Conservation (phyloP, 352 stramenopile species). For the Sclerospora graminicola region DNA sequence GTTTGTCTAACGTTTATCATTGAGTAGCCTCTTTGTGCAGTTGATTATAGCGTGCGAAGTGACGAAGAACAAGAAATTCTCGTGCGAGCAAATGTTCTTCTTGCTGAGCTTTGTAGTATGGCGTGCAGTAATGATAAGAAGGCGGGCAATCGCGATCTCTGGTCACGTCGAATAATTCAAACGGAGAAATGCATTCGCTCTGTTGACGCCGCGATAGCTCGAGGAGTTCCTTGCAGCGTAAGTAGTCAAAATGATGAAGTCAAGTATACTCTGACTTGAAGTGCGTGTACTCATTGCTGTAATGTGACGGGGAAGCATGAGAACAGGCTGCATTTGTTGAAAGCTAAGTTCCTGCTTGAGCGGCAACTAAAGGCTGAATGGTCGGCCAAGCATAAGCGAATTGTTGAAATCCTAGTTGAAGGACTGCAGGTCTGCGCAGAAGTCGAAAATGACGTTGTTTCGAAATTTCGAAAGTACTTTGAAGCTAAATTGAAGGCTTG, state of each 20-base stretch:
- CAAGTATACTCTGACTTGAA: background rate
- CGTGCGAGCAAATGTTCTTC: constrained; percentile 28
- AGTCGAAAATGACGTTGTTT: constrained; percentile 2
- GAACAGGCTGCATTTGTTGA: constrained; percentile 37
- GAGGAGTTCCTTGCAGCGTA: constrained; percentile 13
- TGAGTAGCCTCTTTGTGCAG: constrained; percentile 22
- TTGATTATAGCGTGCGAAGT: constrained; percentile 8
- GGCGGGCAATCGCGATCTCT: constrained; percentile 35
- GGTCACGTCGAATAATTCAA: constrained; percentile 34
- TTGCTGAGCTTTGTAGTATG: constrained; percentile 49
- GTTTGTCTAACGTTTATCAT: background rate
- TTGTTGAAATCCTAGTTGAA: constrained; percentile 41
- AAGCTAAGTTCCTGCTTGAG: constrained; percentile 43
- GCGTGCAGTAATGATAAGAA: constrained; percentile 31
- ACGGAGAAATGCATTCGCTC: constrained; percentile 33
- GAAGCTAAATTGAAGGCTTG: constrained; percentile 34
- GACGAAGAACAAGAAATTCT: constrained; percentile 16
- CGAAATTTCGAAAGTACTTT: constrained; percentile 39
- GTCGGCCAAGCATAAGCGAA: constrained; percentile 20
- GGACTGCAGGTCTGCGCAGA: constrained; percentile 25
- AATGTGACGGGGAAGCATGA: constrained; percentile 13
- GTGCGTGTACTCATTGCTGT: constrained; percentile 3
- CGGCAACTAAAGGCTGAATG: constrained; percentile 35
- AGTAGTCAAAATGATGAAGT: background rate
- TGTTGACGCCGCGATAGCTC: constrained; percentile 13